Conservation (phyloP, 106 monocot species). For the Dioscorea zingiberensis region DNA sequence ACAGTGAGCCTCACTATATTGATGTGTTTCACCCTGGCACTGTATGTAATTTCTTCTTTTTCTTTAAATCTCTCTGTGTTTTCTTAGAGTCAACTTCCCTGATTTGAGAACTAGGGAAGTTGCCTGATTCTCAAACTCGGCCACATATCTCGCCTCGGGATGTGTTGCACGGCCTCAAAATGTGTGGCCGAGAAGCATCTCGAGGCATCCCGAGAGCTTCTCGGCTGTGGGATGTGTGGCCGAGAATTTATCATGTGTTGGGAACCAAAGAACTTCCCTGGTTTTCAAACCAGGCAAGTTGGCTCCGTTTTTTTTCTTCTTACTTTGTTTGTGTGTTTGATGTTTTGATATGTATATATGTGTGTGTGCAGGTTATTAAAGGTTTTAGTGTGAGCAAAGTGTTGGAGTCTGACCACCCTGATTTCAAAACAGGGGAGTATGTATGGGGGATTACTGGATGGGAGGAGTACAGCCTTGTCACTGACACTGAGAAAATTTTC, state of each 20-base stretch:
- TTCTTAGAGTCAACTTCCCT: too few species aligned
- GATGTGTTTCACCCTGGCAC: neutral
- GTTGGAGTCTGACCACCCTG: conserved; percentile 9
- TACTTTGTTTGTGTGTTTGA: too few species aligned
- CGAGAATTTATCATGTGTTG: too few species aligned
- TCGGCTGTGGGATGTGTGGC: too few species aligned
- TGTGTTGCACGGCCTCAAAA: too few species aligned
- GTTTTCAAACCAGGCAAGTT: too few species aligned
- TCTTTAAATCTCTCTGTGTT: neutral
- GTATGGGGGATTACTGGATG: conserved; percentile 12
- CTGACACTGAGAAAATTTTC: neutral
- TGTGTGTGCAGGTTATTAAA: neutral
- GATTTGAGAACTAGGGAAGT: too few species aligned
- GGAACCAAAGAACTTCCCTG: too few species aligned
- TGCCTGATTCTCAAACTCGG: too few species aligned
- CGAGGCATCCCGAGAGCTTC: too few species aligned
- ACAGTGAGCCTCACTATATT: neutral
- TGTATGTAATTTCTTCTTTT: neutral
- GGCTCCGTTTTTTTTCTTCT: neutral
- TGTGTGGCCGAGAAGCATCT: too few species aligned
- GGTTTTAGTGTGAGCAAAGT: conserved; percentile 8
- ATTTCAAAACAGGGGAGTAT: conserved; percentile 11
- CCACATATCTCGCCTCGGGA: too few species aligned
- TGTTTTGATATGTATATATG: neutral
- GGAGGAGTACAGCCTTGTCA: conserved; percentile 14